phyloP scores from a whole-genome alignment of 2,329 filamentous ascomycete species.

The Metarhizium robertsii region DNA sequence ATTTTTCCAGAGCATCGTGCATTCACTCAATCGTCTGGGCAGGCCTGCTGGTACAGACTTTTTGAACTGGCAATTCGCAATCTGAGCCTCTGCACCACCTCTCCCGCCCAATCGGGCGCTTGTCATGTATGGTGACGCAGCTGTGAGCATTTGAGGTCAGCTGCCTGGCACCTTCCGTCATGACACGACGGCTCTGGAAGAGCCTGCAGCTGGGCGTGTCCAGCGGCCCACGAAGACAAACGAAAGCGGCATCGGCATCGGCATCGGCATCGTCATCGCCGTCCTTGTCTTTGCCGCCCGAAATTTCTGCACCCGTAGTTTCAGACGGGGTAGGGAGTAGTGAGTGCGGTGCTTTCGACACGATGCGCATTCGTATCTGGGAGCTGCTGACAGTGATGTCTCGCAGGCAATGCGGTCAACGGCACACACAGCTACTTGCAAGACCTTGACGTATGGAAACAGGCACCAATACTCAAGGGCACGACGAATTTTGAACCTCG shows the following conservation, averaged over 20 bases:
- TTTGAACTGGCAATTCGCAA: too few relatives aligned
- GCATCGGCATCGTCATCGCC: not conserved
- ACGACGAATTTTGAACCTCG: constrained; percentile 62
- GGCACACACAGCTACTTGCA: constrained; percentile 36
- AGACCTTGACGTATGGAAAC: constrained; percentile 59
- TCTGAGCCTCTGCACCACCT: not conserved
- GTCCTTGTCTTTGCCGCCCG: constrained; percentile 3
- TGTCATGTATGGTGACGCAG: constrained; percentile 3
- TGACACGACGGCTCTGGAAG: constrained; percentile 9
- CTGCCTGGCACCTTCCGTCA: constrained; percentile 6
- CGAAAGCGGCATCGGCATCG: not conserved
- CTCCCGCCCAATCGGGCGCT: not conserved
- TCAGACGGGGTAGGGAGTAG: constrained; percentile 7
- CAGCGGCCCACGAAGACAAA: not conserved
- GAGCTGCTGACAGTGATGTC: not conserved
- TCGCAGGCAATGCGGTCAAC: constrained; percentile 11
- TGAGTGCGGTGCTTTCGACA: constrained; percentile 1
- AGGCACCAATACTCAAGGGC: constrained; percentile 60
- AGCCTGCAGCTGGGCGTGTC: constrained; percentile 5
- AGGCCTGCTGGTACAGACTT: not conserved
- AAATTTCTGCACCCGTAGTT: not conserved
- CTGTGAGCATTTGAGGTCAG: not conserved
- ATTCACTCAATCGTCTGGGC: not conserved
- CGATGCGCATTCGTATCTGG: not conserved
- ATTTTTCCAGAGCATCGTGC: too few relatives aligned